A percentile compares a stretch with the other conserved stretches of the same genome.
phyloP scores from a whole-genome alignment of 371 early-diverging fungal species.

The Rhizopus arrhizus region DNA sequence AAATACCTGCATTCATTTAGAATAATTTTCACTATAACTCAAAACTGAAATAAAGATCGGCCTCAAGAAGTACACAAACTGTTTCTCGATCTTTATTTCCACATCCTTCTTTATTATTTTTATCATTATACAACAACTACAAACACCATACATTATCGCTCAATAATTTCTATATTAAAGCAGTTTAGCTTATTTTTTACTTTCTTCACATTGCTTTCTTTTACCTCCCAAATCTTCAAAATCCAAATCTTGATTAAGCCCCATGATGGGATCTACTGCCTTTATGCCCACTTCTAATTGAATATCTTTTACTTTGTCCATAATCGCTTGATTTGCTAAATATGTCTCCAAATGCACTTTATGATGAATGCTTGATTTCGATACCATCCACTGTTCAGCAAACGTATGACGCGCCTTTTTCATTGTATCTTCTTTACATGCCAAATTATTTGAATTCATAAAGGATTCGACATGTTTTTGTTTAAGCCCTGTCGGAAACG shows the following conservation, averaged over 20 bases:
- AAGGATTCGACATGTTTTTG: slow-evolving; percentile 22
- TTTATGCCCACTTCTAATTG: slow-evolving; percentile 10
- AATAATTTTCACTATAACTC: no score
- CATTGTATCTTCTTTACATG: slow-evolving; percentile 19
- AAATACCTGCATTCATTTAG: no score
- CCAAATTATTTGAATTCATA: slow-evolving; percentile 4
- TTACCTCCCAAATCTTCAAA: slow-evolving; percentile 33
- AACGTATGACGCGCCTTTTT: slow-evolving; percentile 9
- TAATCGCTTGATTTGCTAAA: slow-evolving; percentile 18
- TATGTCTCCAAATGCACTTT: slow-evolving; percentile 27
- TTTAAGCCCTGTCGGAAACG: slow-evolving; percentile 42
- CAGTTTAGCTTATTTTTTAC: no score
- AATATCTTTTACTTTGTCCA: slow-evolving; percentile 18
- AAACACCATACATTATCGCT: no score
- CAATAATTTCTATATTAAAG: no score
- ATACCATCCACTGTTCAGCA: slow-evolving; percentile 8
- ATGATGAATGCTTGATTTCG: slow-evolving; percentile 16
- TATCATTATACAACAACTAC: no score
- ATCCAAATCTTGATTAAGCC: slow-evolving; percentile 7
- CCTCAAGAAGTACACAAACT: no score
- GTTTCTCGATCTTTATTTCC: no score
- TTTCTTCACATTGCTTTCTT: background rate
- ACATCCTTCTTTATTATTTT: no score
- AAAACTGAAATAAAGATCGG: no score
- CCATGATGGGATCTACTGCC: background rate